Percentiles rank a stretch among this genome's conserved stretches.
Conservation (phyloP, 2,329 filamentous ascomycete genomes). For the Incumbomyces delicatus region DNA sequence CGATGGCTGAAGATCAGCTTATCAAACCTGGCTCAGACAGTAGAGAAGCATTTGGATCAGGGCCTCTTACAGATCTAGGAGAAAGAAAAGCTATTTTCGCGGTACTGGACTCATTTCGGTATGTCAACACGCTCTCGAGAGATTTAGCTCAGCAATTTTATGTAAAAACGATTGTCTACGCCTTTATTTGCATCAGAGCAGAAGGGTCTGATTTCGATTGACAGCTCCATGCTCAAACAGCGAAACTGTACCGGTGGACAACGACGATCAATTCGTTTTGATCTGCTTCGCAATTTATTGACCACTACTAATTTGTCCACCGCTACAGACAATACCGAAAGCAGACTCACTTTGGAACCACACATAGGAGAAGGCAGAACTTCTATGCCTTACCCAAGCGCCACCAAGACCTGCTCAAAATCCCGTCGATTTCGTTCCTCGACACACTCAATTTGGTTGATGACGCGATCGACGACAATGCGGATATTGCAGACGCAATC, state of each 20-base stretch:
- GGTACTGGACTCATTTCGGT: constrained; percentile 84
- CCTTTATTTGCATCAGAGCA: too few species aligned
- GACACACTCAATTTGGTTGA: constrained; percentile 71
- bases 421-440: constrained; percentile 72
- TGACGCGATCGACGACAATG: constrained; percentile 79
- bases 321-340: constrained; percentile 66
- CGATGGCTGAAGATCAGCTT: too few species aligned
- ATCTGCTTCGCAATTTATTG: too few species aligned
- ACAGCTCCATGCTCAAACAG: too few species aligned
- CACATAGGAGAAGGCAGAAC: constrained; percentile 77
- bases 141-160: not conserved
- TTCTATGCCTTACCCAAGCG: constrained; percentile 82
- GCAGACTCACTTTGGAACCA: constrained; percentile 78
- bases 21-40: too few species aligned
- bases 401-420: constrained; percentile 75
- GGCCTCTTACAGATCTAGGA: constrained; percentile 63
- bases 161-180: not conserved
- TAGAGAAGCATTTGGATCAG: constrained; percentile 37
- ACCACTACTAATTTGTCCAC: not conserved
- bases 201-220: too few species aligned
- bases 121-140: constrained; percentile 30
- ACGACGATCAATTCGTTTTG: not conserved
- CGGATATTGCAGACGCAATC: constrained; percentile 70
- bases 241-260: too few species aligned
- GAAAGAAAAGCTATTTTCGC: constrained; percentile 71